Percentiles rank a stretch among this genome's conserved stretches.
These are phyloP conservation scores for Pleurotus cornucopiae DNA, from an alignment of 768 basidiomycete species.

Conservation along the genomic window DNA sequence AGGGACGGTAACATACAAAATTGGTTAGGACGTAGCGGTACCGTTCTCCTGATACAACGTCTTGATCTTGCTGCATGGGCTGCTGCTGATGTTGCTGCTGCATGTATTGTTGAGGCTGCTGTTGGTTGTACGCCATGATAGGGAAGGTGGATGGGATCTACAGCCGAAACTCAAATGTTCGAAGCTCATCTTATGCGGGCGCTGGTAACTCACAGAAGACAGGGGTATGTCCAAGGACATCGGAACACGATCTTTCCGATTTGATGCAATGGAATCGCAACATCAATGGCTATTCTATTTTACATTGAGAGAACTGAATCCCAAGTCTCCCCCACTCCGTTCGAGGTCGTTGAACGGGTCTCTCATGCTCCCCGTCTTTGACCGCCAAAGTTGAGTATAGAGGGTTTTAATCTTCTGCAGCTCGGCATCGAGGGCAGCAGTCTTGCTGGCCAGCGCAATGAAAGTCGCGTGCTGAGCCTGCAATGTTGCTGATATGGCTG, in stretches of 20 bases:
- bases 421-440: slow-evolving; percentile 69
- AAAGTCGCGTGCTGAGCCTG: slow-evolving; percentile 79
- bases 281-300: slow-evolving; percentile 17
- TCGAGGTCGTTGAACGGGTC: slow-evolving; percentile 69
- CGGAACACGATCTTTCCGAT: too few species aligned
- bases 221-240: neutral
- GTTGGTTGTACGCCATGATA: slow-evolving; percentile 7
- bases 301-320: slow-evolving; percentile 38
- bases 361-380: slow-evolving; percentile 75
- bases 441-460: slow-evolving; percentile 71
- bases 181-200: too few species aligned
- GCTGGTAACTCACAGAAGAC: neutral
- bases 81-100: slow-evolving; percentile 20
- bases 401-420: slow-evolving; percentile 71
- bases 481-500: slow-evolving; percentile 71
- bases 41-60: slow-evolving; percentile 55
- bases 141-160: too few species aligned
- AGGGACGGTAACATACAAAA: slow-evolving; percentile 47
- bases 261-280: too few species aligned
- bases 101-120: slow-evolving; percentile 6
- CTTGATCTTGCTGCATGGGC: slow-evolving; percentile 22
- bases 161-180: too few species aligned
- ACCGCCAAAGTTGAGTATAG: slow-evolving; percentile 77
- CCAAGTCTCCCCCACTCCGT: slow-evolving; percentile 34
- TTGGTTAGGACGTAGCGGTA: slow-evolving; percentile 83